Conservation (phyloP, 495 filamentous ascomycete species). For the Pyrenula aspistea region DNA sequence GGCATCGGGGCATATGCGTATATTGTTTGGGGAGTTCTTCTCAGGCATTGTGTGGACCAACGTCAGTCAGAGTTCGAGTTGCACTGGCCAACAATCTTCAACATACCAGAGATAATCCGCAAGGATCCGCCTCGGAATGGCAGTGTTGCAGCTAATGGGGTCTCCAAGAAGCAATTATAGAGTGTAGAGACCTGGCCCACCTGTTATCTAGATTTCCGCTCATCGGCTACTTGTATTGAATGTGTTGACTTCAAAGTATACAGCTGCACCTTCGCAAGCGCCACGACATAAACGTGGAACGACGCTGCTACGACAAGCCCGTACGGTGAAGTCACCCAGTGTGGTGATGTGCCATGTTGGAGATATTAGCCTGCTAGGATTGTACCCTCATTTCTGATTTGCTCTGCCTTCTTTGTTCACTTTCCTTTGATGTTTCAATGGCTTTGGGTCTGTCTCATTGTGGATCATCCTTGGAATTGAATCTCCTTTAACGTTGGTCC, state of each 20-base stretch:
- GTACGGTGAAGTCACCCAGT: background rate
- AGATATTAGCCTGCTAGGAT: too few species aligned
- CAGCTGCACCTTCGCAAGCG: too few species aligned
- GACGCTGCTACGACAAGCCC: background rate
- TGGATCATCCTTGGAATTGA: too few species aligned
- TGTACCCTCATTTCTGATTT: too few species aligned
- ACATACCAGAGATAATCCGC: slow-evolving; percentile 52
- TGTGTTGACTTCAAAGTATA: background rate
- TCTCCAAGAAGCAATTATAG: background rate
- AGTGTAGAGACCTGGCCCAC: background rate
- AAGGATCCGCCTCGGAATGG: background rate
- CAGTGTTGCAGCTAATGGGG: background rate
- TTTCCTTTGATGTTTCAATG: too few species aligned
- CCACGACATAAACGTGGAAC: too few species aligned
- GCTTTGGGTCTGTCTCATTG: too few species aligned
- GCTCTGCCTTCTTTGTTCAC: too few species aligned
- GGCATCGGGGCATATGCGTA: slow-evolving; percentile 67
- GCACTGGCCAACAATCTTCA: slow-evolving; percentile 55
- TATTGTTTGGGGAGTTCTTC: slow-evolving; percentile 79
- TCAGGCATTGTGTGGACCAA: slow-evolving; percentile 67
- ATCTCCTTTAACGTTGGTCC: too few species aligned
- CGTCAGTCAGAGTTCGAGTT: slow-evolving; percentile 66
- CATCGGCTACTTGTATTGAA: background rate
- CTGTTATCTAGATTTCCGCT: background rate
- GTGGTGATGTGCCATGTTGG: too few species aligned